phyloP scores from a whole-genome alignment of 495 filamentous ascomycete genomes.

The Penicillium bialowiezense region DNA sequence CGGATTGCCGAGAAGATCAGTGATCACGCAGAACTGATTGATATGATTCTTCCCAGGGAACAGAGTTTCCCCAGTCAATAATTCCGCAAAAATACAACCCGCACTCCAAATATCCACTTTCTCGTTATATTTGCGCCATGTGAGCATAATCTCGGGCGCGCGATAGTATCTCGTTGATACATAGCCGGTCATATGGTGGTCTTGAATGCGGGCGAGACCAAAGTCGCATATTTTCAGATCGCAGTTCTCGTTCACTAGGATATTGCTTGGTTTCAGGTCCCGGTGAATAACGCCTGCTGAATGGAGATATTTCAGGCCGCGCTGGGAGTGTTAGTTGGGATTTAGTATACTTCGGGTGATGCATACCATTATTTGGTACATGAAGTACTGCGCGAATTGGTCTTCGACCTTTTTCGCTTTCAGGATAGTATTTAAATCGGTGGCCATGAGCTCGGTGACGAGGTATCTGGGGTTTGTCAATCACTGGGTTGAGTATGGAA shows the following conservation, averaged over 20 bases:
- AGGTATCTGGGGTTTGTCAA: slow-evolving; percentile 66
- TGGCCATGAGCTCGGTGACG: slow-evolving; percentile 94
- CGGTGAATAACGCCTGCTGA: slow-evolving; percentile 98
- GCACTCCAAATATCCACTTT: slow-evolving; percentile 99
- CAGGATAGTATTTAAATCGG: slow-evolving; percentile 88
- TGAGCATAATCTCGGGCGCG: slow-evolving; percentile 99
- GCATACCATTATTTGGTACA: slow-evolving; percentile 91
- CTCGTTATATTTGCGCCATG: slow-evolving; percentile 98
- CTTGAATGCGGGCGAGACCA: slow-evolving; percentile 92
- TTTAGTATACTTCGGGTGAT: background rate
- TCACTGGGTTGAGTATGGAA: slow-evolving; percentile 19
- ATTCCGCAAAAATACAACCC: slow-evolving; percentile 97
- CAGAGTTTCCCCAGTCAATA: slow-evolving; percentile 93
- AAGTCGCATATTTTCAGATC: slow-evolving; percentile 99
- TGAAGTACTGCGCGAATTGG: slow-evolving; percentile 98
- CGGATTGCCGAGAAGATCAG: slow-evolving; percentile 88
- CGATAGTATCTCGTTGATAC: slow-evolving; percentile 98
- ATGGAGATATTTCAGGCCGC: slow-evolving; percentile 97
- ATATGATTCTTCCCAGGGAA: slow-evolving; percentile 99
- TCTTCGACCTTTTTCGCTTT: slow-evolving; percentile 93
- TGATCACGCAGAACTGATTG: slow-evolving; percentile 99
- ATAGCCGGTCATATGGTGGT: slow-evolving; percentile 98
- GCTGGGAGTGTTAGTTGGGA: slow-evolving; percentile 49
- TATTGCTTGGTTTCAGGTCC: slow-evolving; percentile 97
- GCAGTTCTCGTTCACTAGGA: slow-evolving; percentile 98